phyloP scores from a whole-genome alignment of 306 rosid genomes.

The Lablab purpureus region DNA sequence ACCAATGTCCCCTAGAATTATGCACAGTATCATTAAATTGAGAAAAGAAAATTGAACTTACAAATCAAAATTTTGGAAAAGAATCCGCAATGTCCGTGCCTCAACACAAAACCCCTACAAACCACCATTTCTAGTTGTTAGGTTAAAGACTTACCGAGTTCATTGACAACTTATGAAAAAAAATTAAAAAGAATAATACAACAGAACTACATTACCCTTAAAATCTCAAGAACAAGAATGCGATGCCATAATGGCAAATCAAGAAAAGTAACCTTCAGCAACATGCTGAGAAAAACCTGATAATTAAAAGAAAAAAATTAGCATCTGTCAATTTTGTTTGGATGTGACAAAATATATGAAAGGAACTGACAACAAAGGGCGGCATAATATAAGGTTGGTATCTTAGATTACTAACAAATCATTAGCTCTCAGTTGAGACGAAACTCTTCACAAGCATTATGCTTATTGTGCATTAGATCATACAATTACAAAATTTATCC shows the following conservation, averaged over 20 bases:
- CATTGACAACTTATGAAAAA: constrained; percentile 40
- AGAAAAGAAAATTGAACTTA: constrained; percentile 47
- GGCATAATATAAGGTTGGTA: constrained; percentile 27
- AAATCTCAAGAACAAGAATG: constrained; percentile 96
- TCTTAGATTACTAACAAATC: constrained; percentile 27
- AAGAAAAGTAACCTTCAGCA: constrained; percentile 92
- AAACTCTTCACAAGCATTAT: constrained; percentile 12
- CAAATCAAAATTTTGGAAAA: constrained; percentile 94
- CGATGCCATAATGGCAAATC: constrained; percentile 99
- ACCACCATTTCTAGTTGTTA: constrained; percentile 45
- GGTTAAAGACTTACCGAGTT: constrained; percentile 14
- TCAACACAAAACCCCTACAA: constrained; percentile 94
- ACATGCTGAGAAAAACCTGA: constrained; percentile 99
- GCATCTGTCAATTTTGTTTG: constrained; percentile 24
- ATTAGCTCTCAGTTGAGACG: constrained; percentile 18
- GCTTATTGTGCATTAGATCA: background rate
- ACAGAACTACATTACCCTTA: constrained; percentile 76
- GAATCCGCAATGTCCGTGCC: constrained; percentile 87
- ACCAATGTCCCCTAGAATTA: constrained; percentile 5
- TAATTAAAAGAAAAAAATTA: constrained; percentile 7
- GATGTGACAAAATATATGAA: constrained; percentile 13
- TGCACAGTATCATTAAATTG: constrained; percentile 27
- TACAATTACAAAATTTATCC: constrained; percentile 25
- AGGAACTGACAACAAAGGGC: constrained; percentile 1
- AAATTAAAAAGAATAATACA: constrained; percentile 11